A percentile compares a stretch with the other conserved stretches of the same genome.
Conservation (phyloP, 352 stramenopile genomes). For the Phytophthora niederhauseri region DNA sequence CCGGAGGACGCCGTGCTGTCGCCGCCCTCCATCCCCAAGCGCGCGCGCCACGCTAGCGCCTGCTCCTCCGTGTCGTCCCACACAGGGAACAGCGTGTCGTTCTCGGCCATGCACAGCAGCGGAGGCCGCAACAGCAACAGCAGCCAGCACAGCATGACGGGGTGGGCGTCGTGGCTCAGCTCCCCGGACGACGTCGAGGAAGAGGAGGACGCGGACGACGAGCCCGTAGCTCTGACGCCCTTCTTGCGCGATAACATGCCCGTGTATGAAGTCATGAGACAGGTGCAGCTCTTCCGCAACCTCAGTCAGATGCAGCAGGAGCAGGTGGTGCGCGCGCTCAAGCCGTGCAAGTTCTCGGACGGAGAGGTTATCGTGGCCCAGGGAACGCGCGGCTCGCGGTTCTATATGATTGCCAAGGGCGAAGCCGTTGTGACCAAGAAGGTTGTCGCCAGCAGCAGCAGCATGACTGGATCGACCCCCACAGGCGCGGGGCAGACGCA, state of each 20-base stretch:
- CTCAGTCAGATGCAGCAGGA: slow-evolving; percentile 89
- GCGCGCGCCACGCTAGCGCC: slow-evolving; percentile 38
- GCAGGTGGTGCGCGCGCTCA: slow-evolving; percentile 85
- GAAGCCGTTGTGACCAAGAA: slow-evolving; percentile 89
- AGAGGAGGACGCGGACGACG: slow-evolving; percentile 69
- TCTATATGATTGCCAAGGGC: slow-evolving; percentile 93
- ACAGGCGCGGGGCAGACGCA: slow-evolving; percentile 48
- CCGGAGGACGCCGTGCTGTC: slow-evolving; percentile 65
- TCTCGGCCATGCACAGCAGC: slow-evolving; percentile 44
- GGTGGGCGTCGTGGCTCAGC: slow-evolving; percentile 69
- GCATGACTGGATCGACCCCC: slow-evolving; percentile 37
- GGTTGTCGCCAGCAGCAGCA: slow-evolving; percentile 38
- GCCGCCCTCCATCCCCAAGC: slow-evolving; percentile 40
- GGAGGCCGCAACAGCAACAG: slow-evolving; percentile 50
- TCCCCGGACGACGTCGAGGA: slow-evolving; percentile 69
- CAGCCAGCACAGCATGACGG: slow-evolving; percentile 66
- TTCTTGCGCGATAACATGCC: slow-evolving; percentile 88
- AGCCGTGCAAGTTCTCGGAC: slow-evolving; percentile 85
- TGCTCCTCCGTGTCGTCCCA: slow-evolving; percentile 66
- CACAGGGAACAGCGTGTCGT: slow-evolving; percentile 39
- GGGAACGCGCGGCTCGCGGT: slow-evolving; percentile 80
- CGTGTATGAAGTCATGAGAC: slow-evolving; percentile 89
- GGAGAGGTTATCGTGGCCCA: slow-evolving; percentile 88
- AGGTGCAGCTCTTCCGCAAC: slow-evolving; percentile 89
- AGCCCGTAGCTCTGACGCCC: slow-evolving; percentile 67